Base-by-base conservation (phyloP, 2,329 filamentous ascomycete species). In the Fusarium dlaminii region DNA sequence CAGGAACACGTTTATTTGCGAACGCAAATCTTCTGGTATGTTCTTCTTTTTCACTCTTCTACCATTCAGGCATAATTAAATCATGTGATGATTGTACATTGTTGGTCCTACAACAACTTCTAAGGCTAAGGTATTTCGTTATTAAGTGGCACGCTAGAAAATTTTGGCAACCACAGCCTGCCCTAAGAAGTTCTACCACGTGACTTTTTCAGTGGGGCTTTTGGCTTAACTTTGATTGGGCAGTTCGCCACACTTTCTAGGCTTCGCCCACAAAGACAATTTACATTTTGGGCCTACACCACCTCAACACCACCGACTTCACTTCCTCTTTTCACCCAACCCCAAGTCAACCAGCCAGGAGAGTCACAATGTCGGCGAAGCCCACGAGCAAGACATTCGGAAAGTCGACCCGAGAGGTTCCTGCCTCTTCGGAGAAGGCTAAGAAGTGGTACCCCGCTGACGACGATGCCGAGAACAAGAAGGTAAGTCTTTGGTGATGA, bases 371-470 rank as follows among this genome's bases (percentile, higher is more conserved):
- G 92, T 93, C 92, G 89, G 87, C 87, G 81, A 92, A 93, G 91
- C 87, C 87, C 82, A 88, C 90, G 88, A 94, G 92, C 84, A 97
- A 98, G 94, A 96, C 93, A 90, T 98, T 98, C 91, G 95, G 95
- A 89, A 96, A 96, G 91, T 94, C 94, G 88, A 93, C 94, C 89
- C 92, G 96, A 89, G 90, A 93, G 87, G 92, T 98, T 86, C 95
- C 94, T 86, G 91, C 93, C 87, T 86, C 90, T 87, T 89, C 90
- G 84, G 91, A 98, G 87, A 97, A 97, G 94, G 96, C 96, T 83
- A 92, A 94, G 90, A 98, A 98, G 90, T 99, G 96, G 94, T 99
- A 99, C 90, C 94, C 95, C 86, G 94, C 94, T 84, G 93, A 97
- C 87, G 96, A 98, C 87, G 93, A 96, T 84, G 85, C 90, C 85